Conservation (phyloP, 2,329 filamentous ascomycete species). For the Fusarium floridanum region DNA sequence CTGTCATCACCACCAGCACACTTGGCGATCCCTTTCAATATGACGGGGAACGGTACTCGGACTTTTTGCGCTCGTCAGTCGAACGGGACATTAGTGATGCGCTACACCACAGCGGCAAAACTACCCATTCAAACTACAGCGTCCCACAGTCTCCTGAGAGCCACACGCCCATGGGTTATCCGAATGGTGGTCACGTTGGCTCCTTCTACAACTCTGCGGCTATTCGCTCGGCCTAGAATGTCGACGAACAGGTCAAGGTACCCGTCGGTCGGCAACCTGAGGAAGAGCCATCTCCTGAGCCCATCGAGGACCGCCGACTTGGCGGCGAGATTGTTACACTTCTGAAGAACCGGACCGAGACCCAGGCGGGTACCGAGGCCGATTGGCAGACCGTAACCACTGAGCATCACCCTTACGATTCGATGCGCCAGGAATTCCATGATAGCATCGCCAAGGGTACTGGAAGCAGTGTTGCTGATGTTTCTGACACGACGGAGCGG, state of each 20-base stretch:
- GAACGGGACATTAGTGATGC: conserved; percentile 60
- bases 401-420: conserved; percentile 41
- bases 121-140: conserved; percentile 29
- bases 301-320: conserved; percentile 21
- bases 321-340: conserved; percentile 36
- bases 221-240: conserved; percentile 56
- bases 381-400: conserved; percentile 56
- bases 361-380: conserved; percentile 35
- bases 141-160: conserved; percentile 12
- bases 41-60: conserved; percentile 55
- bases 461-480: conserved; percentile 61
- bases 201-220: conserved; percentile 55
- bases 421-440: conserved; percentile 39
- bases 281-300: conserved; percentile 2
- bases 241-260: conserved; percentile 56
- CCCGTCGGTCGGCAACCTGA: conserved; percentile 44
- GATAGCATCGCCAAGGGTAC: conserved; percentile 46
- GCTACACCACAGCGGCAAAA: conserved; percentile 49
- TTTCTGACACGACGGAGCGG: conserved; percentile 53
- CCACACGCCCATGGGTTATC: conserved; percentile 10
- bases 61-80: conserved; percentile 53
- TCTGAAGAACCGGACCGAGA: conserved; percentile 20
- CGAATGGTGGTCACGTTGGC: conserved; percentile 20
- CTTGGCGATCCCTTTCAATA: conserved; percentile 62
- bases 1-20: conserved; percentile 51